Evolutionary conservation across 1,284 basidiomycete genomes (phyloP), one percentile per base, ranked within the genome.

Genomic region (Pseudozyma thailandica): DNA sequence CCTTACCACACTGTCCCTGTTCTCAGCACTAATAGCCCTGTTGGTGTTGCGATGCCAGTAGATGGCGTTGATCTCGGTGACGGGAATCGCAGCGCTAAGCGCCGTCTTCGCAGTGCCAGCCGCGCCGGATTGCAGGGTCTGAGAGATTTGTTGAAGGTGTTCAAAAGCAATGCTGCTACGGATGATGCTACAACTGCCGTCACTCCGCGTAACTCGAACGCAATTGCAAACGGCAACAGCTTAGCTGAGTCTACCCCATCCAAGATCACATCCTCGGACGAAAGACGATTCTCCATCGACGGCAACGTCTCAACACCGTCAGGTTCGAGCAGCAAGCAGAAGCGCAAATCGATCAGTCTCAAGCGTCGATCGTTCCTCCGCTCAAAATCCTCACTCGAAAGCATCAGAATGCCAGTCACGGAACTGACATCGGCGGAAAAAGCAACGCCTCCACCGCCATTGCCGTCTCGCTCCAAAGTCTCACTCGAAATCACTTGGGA

Each of bases 91-190:
- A 72, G 74, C 38, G 66, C 73, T 9, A 63, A 72, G 25, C 60
- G 69, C 21, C 64, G 66, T 7, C 48, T 77, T 31, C 68, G 72
- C 18, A 77, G 72, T 35, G 74, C 74, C 13, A 75, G 74, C 28
- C 49, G 73, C 4, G 72, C 72, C 2, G 74, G 74, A 6, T 42
- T 77, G 8, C 74, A 75, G 38, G 74, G 74, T 12, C 54, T 77
- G 5, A 44, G 57, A 31, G 74, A 77, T 13, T 53, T 77, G 25
- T 42, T 77, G 21, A 66, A 60, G 25, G 63, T 53, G 13, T 72
- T 77, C 50, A 56, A 61, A 15, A 51, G 49, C 43, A 30, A 27
- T 20, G 44, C 50, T 15, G 43, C 31, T 15, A 38, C 26, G 5
- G 57, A 52, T n/a, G 55, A 55, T 12, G 20, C 10, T 23, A 8